Evolutionary conservation across 179 eudicot species (phyloP), one percentile per base, ranked within the genome.

Genomic region (Gypsophila paniculata): DNA sequence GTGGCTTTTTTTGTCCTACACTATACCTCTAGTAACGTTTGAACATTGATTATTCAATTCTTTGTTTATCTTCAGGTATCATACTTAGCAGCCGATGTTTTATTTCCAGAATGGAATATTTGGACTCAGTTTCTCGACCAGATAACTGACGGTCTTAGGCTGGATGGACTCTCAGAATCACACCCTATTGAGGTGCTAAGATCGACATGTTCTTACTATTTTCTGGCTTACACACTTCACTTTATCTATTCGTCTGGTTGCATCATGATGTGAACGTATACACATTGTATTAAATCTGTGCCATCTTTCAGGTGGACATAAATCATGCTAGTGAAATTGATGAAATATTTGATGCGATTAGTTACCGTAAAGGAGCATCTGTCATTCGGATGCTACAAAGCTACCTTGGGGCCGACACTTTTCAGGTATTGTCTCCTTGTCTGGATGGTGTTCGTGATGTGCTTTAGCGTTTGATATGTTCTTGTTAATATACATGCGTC

Each of bases 111-210:
- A 68, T 95, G 99, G 99, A 82, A 95, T 79, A 92, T 92, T 70
- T 95, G 99, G 99, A 95, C 95, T 73, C 99, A 95, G 79, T 95
- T 95, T 83, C 90, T 92, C 79, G 96, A 88, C 17, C 91, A 92
- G 82, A 83, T 85, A 71, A 84, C 93, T 12, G 91, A 87, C 73
- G 99, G 99, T 71, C 99, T 92, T 80, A 83, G 96, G 68, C 80
- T 95, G 78, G 99, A 95, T 80, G 96, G 91, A 55, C 97, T 94
- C 80, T 81, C 95, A 60, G 99, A 95, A 82, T 95, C 99, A 42
- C 99, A 95, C 84, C 95, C 99, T n/a, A 95, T 95, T 78, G 97
- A 92, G 96, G 99, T 86, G 76, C 63, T 17, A 29, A 57, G 19
- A 19, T 68, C 11, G 55, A 25, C 11, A 11, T 64, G 64, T 32